These are phyloP conservation scores for Blastobotrys illinoisensis DNA, from an alignment of 1,139 yeast genomes.

Conservation along the genomic window DNA sequence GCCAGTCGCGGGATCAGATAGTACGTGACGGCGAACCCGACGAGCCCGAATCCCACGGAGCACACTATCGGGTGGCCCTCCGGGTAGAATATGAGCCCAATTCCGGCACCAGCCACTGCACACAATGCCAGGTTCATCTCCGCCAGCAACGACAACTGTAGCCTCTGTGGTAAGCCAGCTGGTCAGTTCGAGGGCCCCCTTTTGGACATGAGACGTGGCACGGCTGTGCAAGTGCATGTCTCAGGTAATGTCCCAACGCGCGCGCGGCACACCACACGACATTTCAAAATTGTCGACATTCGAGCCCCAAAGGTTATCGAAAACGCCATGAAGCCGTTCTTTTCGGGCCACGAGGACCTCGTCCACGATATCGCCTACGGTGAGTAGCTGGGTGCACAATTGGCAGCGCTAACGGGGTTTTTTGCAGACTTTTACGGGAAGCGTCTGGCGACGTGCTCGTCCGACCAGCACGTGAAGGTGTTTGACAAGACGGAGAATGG, in stretches of 20 bases:
- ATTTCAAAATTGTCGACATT: not conserved
- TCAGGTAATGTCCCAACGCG: slow-evolving; percentile 1
- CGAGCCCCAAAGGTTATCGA: no score
- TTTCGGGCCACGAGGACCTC: slow-evolving; percentile 87
- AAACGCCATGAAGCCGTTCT: slow-evolving; percentile 61
- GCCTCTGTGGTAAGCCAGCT: no score
- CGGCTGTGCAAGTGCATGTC: not conserved
- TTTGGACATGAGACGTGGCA: not conserved
- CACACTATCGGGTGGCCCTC: slow-evolving; percentile 27
- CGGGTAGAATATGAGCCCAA: slow-evolving; percentile 20
- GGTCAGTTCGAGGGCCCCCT: no score
- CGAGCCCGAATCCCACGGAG: slow-evolving; percentile 52
- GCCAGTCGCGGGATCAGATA: slow-evolving; percentile 63
- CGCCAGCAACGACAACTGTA: no score
- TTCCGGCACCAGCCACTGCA: slow-evolving; percentile 3
- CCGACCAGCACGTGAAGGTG: slow-evolving; percentile 86
- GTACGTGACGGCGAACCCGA: slow-evolving; percentile 59
- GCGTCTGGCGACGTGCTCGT: slow-evolving; percentile 84
- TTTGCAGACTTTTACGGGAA: slow-evolving; percentile 77
- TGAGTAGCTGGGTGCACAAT: slow-evolving; percentile 18
- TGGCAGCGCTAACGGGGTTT: not conserved
- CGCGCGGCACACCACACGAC: not conserved
- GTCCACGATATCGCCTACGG: slow-evolving; percentile 85
- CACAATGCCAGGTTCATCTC: slow-evolving; percentile 3
- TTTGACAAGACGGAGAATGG: slow-evolving; percentile 56